Evolutionary conservation across 805 yeast genomes (phyloP).

Genomic region (Yarrowia deformans): DNA sequence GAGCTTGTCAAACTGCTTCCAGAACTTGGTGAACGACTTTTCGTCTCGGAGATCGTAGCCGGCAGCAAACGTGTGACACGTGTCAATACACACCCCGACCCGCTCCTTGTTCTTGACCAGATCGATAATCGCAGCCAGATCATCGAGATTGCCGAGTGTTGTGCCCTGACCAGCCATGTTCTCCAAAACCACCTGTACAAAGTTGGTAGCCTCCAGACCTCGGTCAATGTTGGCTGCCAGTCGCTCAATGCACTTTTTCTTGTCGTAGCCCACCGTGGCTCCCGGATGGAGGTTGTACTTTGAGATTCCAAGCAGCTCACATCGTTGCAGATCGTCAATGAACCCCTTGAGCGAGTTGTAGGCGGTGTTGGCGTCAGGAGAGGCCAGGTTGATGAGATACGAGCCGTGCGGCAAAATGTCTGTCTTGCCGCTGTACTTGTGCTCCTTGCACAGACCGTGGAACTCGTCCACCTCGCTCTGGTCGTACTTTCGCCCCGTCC

Average conservation of each 20-base stretch:
- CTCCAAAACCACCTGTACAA: constrained; percentile 88
- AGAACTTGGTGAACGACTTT: constrained; percentile 66
- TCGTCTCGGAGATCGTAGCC: constrained; percentile 84
- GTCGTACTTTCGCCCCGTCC: constrained; percentile 83
- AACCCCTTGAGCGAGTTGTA: constrained; percentile 77
- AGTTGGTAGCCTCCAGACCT: constrained; percentile 74
- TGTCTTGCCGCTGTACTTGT: constrained; percentile 44
- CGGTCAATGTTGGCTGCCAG: constrained; percentile 81
- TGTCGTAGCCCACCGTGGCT: constrained; percentile 78
- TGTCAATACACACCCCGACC: constrained; percentile 96
- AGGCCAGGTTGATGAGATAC: constrained; percentile 89
- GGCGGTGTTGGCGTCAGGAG: constrained; percentile 83
- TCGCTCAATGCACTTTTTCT: constrained; percentile 65
- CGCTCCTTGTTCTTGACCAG: constrained; percentile 79
- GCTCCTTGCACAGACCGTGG: constrained; percentile 64
- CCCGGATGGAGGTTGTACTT: constrained; percentile 90
- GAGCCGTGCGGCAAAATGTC: constrained; percentile 95
- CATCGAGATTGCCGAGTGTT: constrained; percentile 81
- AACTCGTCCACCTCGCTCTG: constrained; percentile 73
- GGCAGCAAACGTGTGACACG: constrained; percentile 96
- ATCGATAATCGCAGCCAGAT: constrained; percentile 75
- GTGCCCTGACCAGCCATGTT: constrained; percentile 99
- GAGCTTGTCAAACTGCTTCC: constrained; percentile 74
- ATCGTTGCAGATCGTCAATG: constrained; percentile 83
- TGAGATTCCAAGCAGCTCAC: constrained; percentile 86